Conservation (phyloP, 108 stramenopile genomes). For the Aurantiochytrium sp. region DNA sequence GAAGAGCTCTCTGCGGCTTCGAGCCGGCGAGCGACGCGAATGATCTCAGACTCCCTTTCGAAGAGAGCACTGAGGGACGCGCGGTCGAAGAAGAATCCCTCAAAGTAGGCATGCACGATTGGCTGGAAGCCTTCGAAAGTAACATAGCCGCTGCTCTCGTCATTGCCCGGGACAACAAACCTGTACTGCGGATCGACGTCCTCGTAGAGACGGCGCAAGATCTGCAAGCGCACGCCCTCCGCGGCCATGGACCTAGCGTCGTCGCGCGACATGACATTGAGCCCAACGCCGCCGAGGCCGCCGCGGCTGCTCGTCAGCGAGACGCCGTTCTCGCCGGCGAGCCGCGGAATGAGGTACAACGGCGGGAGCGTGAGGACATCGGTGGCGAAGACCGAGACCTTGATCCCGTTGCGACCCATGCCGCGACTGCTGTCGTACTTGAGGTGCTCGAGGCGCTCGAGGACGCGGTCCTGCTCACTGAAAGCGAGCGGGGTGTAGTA, state of each 20-base stretch:
- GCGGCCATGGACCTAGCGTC: neutral
- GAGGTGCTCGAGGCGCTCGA: neutral
- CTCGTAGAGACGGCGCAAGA: neutral
- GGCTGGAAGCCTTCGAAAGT: neutral
- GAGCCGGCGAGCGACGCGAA: neutral
- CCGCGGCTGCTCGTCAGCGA: too few relatives aligned
- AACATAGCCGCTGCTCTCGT: neutral
- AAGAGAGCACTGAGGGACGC: neutral
- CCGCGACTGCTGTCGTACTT: neutral
- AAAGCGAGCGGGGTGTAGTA: neutral
- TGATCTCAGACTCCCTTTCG: neutral
- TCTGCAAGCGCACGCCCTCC: neutral
- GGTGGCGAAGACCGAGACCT: neutral
- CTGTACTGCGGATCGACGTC: neutral
- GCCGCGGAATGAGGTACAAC: neutral
- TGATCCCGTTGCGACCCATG: neutral
- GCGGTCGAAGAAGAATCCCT: conserved; percentile 4
- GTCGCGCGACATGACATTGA: neutral
- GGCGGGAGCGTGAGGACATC: neutral
- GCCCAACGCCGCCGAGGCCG: too few relatives aligned
- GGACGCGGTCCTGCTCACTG: neutral
- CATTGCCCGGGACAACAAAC: neutral
- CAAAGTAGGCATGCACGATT: neutral
- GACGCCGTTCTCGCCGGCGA: too few relatives aligned
- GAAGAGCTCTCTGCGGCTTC: too few relatives aligned